Percentiles rank a stretch among this genome's conserved stretches.
Conservation (phyloP, 371 early-diverging fungal genomes). For the Sporodiniella umbellata region DNA sequence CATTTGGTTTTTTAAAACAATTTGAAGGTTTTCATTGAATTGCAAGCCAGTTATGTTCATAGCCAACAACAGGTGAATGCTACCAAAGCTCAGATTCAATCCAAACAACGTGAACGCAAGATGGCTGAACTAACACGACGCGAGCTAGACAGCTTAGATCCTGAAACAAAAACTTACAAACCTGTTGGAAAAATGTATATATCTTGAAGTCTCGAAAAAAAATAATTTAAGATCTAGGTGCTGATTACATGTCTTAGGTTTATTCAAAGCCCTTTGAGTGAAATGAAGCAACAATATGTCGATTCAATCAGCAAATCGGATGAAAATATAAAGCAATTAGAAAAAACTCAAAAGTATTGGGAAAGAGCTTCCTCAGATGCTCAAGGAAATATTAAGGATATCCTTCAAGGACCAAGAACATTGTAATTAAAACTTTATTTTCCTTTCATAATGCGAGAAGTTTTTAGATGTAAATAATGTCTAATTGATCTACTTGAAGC, state of each 20-base stretch:
- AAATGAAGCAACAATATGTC: slow-evolving; percentile 54
- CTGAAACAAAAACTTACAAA: slow-evolving; percentile 62
- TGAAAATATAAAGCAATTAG: slow-evolving; percentile 58
- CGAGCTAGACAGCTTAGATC: slow-evolving; percentile 62
- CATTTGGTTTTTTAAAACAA: no score
- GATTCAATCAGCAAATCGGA: slow-evolving; percentile 42
- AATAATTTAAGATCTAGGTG: neutral
- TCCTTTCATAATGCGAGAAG: slow-evolving; percentile 16
- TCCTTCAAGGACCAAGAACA: slow-evolving; percentile 52
- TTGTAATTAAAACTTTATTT: slow-evolving; percentile 6
- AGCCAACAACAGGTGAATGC: slow-evolving; percentile 63
- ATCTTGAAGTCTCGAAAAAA: neutral
- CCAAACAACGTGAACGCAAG: slow-evolving; percentile 68
- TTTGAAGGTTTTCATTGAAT: slow-evolving; percentile 62
- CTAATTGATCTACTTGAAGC: neutral
- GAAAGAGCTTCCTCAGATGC: slow-evolving; percentile 67
- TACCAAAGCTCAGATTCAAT: slow-evolving; percentile 67
- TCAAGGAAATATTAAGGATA: slow-evolving; percentile 65
- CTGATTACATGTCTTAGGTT: slow-evolving; percentile 41
- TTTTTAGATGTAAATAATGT: slow-evolving; percentile 19
- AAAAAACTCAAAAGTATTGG: slow-evolving; percentile 75
- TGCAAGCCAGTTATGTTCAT: slow-evolving; percentile 59
- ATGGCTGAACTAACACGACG: slow-evolving; percentile 70
- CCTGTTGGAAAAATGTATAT: slow-evolving; percentile 79
- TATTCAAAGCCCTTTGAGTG: slow-evolving; percentile 57